A percentile compares a stretch with the other conserved stretches of the same genome.
phyloP scores from a whole-genome alignment of 768 basidiomycete genomes.

The Dacryopinax spathularia region DNA sequence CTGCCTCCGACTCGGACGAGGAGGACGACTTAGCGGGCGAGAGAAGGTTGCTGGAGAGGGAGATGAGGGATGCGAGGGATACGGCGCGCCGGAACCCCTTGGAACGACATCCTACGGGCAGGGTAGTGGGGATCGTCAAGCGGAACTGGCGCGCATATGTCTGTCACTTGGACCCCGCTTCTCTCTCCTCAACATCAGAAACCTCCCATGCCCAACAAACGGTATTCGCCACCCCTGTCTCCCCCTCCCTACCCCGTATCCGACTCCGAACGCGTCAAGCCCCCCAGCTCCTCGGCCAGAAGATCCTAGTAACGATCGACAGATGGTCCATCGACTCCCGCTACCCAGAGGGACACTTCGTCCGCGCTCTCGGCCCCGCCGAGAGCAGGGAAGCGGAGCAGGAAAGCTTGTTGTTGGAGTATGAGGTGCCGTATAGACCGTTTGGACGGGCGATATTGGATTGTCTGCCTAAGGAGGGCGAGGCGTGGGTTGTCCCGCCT shows the following conservation, averaged over 20 bases:
- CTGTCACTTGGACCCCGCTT: conserved; percentile 84
- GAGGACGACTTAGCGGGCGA: conserved; percentile 19
- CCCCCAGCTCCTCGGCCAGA: conserved; percentile 72
- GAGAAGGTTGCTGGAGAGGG: conserved; percentile 30
- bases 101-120: conserved; percentile 67
- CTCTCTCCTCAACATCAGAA: conserved; percentile 60
- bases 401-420: conserved; percentile 84
- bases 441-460: conserved; percentile 92
- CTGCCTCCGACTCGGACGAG: conserved; percentile 51
- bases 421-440: conserved; percentile 87
- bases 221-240: conserved; percentile 88
- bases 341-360: conserved; percentile 95
- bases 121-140: conserved; percentile 81
- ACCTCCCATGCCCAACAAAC: conserved; percentile 79
- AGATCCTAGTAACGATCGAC: conserved; percentile 92
- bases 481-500: conserved; percentile 79
- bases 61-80: conserved; percentile 30
- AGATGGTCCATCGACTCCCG: conserved; percentile 75
- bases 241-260: conserved; percentile 81
- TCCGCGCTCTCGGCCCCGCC: conserved; percentile 75
- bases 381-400: conserved; percentile 95
- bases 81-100: conserved; percentile 24
- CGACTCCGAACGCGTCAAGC: conserved; percentile 91
- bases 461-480: conserved; percentile 80
- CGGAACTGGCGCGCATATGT: conserved; percentile 96